Percentiles rank a stretch among this genome's conserved stretches.
These are phyloP conservation scores for Furcasterigmium sp. DNA, from an alignment of 2,329 filamentous ascomycete genomes.

Conservation along the genomic window DNA sequence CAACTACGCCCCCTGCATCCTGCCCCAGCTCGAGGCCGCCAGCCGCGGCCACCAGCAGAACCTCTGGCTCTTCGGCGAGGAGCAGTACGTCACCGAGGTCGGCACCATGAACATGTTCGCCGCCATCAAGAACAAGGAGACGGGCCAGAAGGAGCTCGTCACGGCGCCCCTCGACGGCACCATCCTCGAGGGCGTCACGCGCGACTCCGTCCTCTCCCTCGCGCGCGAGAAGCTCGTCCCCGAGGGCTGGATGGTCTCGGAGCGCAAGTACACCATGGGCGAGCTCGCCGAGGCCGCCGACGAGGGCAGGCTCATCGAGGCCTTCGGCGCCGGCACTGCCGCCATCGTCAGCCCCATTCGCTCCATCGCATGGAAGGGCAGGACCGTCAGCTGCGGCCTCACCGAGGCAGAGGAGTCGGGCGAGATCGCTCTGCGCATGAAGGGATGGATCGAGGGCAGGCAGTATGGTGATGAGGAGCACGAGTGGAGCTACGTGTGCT, in stretches of 20 bases:
- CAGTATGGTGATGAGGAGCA: constrained; percentile 94
- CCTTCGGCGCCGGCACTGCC: constrained; percentile 90
- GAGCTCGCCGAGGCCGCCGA: constrained; percentile 76
- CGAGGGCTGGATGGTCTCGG: constrained; percentile 81
- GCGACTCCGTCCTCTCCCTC: constrained; percentile 83
- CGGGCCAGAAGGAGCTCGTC: constrained; percentile 84
- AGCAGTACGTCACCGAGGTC: constrained; percentile 94
- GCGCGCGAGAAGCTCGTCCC: constrained; percentile 78
- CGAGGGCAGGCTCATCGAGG: constrained; percentile 84
- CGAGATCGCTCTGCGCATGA: constrained; percentile 79
- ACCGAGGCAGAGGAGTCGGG: constrained; percentile 80
- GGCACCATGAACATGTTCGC: constrained; percentile 99
- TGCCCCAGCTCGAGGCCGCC: constrained; percentile 91
- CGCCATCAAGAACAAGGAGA: constrained; percentile 77
- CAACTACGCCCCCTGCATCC: constrained; percentile 98
- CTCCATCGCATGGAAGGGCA: constrained; percentile 82
- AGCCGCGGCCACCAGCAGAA: constrained; percentile 96
- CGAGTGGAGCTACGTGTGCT: constrained; percentile 70
- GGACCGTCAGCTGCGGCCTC: constrained; percentile 77
- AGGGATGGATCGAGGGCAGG: constrained; percentile 92
- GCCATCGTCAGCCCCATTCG: constrained; percentile 90
- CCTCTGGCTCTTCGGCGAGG: constrained; percentile 92
- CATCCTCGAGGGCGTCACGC: constrained; percentile 89
- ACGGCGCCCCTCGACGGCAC: constrained; percentile 97
- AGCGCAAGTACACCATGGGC: constrained; percentile 89